Evolutionary conservation across 208 protist genomes (phyloP).

Genomic region (Crithidia sp.): DNA sequence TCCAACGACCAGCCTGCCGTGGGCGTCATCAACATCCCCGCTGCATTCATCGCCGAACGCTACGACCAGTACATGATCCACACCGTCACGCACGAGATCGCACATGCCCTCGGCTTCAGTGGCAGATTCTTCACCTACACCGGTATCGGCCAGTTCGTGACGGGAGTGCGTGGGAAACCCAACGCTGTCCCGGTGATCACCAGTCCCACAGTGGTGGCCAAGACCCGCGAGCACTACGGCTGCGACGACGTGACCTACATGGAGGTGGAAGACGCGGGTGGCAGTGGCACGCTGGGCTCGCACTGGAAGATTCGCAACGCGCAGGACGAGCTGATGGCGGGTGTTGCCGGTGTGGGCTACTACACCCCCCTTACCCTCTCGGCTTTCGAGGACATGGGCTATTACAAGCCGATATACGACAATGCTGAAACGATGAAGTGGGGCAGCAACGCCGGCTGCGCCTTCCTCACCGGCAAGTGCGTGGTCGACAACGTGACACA

Average conservation of each 20-base stretch:
- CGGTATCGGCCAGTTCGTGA: constrained; percentile 10
- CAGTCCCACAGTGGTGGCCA: constrained; percentile 34
- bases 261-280: constrained; percentile 83
- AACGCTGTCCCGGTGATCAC: constrained; percentile 29
- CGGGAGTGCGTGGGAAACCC: constrained; percentile 42
- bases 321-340: constrained; percentile 87
- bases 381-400: constrained; percentile 78
- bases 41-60: constrained; percentile 26
- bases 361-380: constrained; percentile 84
- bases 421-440: constrained; percentile 74
- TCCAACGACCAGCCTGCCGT: constrained; percentile 30
- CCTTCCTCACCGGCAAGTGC: constrained; percentile 53
- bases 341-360: constrained; percentile 26
- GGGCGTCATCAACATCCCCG: constrained; percentile 62
- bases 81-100: constrained; percentile 74
- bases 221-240: constrained; percentile 65
- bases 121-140: constrained; percentile 7
- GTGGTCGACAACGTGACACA: constrained; percentile 34
- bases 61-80: constrained; percentile 22
- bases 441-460: constrained; percentile 69
- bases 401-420: constrained; percentile 75
- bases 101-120: constrained; percentile 88
- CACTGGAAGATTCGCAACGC: constrained; percentile 89
- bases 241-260: constrained; percentile 61
- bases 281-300: constrained; percentile 42